Evolutionary conservation across 202 grass and related monocot genomes (phyloP).

Genomic region (Brachypodium distachyon): DNA sequence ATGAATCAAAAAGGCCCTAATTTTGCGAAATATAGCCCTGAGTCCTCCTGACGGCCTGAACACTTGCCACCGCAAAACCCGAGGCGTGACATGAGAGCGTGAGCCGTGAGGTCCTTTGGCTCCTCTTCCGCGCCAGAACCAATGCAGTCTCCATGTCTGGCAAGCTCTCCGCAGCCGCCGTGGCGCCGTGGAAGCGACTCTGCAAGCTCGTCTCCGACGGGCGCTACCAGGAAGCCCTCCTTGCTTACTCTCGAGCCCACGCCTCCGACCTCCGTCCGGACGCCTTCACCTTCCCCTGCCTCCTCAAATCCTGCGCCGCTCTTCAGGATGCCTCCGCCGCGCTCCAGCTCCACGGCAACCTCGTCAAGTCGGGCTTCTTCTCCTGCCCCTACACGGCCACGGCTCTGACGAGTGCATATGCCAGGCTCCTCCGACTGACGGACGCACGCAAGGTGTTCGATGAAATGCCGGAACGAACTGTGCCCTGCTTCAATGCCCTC

Average conservation of each 20-base stretch:
- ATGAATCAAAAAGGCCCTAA: too few relatives aligned
- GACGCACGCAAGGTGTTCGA: slow-evolving; percentile 24
- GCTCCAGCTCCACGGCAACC: slow-evolving; percentile 14
- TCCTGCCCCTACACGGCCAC: not conserved
- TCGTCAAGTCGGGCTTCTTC: slow-evolving; percentile 7
- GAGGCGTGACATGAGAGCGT: too few relatives aligned
- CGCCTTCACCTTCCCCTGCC: slow-evolving; percentile 28
- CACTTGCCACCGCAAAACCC: too few relatives aligned
- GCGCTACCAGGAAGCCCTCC: not conserved
- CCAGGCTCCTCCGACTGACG: not conserved
- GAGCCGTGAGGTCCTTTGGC: too few relatives aligned
- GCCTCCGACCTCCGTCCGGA: not conserved
- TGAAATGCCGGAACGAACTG: not conserved
- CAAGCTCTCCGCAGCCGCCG: not conserved
- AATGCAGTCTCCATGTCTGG: slow-evolving; percentile 2
- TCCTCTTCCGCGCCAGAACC: not conserved
- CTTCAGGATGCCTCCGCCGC: not conserved
- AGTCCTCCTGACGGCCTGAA: too few relatives aligned
- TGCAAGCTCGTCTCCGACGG: slow-evolving; percentile 8
- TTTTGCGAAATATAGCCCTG: too few relatives aligned
- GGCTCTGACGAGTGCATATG: not conserved
- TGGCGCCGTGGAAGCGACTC: not conserved
- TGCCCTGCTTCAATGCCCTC: slow-evolving; percentile 23
- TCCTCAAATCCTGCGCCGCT: slow-evolving; percentile 27
- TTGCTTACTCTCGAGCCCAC: not conserved